Evolutionary conservation across 257 asterid species (phyloP).

Genomic region (Echium plantagineum): DNA sequence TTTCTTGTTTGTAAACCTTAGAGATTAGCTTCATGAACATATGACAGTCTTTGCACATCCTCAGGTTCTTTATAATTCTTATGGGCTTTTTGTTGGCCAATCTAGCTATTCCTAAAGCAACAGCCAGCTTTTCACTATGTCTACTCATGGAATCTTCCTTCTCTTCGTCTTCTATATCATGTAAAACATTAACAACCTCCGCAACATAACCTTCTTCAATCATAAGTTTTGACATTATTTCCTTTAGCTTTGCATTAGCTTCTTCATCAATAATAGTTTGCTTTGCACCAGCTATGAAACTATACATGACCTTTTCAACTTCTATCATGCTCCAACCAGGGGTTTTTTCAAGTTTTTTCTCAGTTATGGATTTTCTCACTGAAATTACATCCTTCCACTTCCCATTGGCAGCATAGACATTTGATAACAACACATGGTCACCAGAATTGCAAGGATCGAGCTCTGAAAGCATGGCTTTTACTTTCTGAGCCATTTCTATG

Average conservation of each 20-base stretch:
- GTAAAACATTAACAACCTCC: conserved; percentile 33
- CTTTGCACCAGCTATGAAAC: conserved; percentile 34
- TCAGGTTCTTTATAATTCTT: conserved; percentile 61
- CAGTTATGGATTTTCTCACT: conserved; percentile 50
- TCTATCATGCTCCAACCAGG: conserved; percentile 84
- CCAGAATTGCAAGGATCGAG: conserved; percentile 56
- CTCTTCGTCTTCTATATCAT: conserved; percentile 54
- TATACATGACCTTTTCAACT: conserved; percentile 40
- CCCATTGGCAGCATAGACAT: conserved; percentile 65
- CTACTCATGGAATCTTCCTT: conserved; percentile 47
- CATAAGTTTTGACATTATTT: conserved; percentile 35
- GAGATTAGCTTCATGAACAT: conserved; percentile 58
- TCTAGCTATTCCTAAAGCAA: conserved; percentile 56
- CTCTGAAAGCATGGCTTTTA: conserved; percentile 44
- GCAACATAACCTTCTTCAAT: conserved; percentile 52
- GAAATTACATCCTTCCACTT: conserved; percentile 56
- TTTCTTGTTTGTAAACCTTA: conserved; percentile 36
- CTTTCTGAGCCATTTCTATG: conserved; percentile 53
- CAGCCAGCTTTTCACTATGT: conserved; percentile 68
- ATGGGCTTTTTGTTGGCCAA: conserved; percentile 24
- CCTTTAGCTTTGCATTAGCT: conserved; percentile 43
- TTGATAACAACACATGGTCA: conserved; percentile 65
- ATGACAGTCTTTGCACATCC: conserved; percentile 69
- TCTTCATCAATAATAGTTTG: conserved; percentile 23
- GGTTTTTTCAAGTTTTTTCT: conserved; percentile 35